Evolutionary conservation across 768 basidiomycete genomes (phyloP), one percentile per base, ranked within the genome.

Genomic region (Agaricus sinodeliciosus): DNA sequence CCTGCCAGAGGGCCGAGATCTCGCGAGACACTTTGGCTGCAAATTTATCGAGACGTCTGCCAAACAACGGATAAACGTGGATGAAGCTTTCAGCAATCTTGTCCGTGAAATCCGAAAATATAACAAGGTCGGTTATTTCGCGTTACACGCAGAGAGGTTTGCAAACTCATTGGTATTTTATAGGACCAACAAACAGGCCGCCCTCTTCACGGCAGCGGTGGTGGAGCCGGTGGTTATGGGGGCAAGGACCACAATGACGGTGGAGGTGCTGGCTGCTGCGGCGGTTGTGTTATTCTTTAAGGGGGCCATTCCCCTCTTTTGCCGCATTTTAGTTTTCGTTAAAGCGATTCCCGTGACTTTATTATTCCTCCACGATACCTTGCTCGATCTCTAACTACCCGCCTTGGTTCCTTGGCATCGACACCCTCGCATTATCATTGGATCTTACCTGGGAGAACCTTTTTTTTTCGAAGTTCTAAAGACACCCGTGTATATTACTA

Each of bases 11-110:
- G 96, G 96, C 4, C 90, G 91, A 49, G 93, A 96, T 61, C 84
- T 98, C 47, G 96, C 96, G 0, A 92, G 92, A 67, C 89, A 91
- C 67, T 92, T 94, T 65, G 87, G 87, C 41, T 94, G 92, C 73
- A 90, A 87, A 63, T 96, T 94, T 69, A 89, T 94, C 54, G 94
- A 97, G 68, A 95, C 93, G 0, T 97, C 94, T 3, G 94, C 94
- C 42, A 96, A 96, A 71, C 88, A 94, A 63, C 81, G 94, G 48
- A 92, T 94, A 72, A 96, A 96, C 61, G 94, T 98, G 51, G 94
- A 97, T 60, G 91, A 96, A 72, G 91, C 92, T 11, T 97, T 98
- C 73, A 83, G 80, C 62, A 87, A 87, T 57, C 86, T 98, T 59
- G 93, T 98, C 27, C 84, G 94, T 28, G 90, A 94, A 68, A 96